Evolutionary conservation across 805 yeast species (phyloP), one percentile per base, ranked within the genome.

Genomic region (Saturnispora sekii): DNA sequence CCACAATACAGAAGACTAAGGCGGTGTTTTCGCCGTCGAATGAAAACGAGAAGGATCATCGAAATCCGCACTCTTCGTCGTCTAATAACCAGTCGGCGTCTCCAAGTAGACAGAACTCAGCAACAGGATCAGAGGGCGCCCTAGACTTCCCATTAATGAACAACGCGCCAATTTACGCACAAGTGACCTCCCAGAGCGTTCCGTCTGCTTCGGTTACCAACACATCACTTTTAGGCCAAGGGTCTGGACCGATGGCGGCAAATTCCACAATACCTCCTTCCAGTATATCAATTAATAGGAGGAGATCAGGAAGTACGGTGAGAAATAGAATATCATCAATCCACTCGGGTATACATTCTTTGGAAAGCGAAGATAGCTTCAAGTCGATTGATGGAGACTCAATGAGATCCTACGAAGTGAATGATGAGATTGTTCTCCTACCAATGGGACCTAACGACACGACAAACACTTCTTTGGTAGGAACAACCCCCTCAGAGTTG

Each of bases 391-490:
- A 6, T 21, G 29, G 28, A 6, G 30, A 29, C 6, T 41, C 43
- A 4, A 17, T 16, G n/a, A 33, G 17, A 8, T 33, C 28, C 17
- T 15, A 36, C 32, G 18, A 43, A 12, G 34, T 37, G 11, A 26
- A 35, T 17, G 34, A 46, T 31, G 51, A 55, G n/a, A 48, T 58
- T 32, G 42, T 61, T 3, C 41, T 61, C 21, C 47, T 61, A 11
- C 65, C 65, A 8, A 46, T 38, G 6, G 55, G 54, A 17, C 60
- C 63, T 3, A 47, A 48, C 5, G 62, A 60, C 17, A 21, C 36
- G 10, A 8, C 37, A 15, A 33, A 21, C 57, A 59, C 45, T 51
- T 59, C 17, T 14, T 30, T 33, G 11, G 9, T 9, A 17, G 11
- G 14, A 9, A 15, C n/a, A 17, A 12, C 14, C 37, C 11, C 9